Base-by-base conservation (phyloP, 495 filamentous ascomycete genomes). In the Penicillium arizonense region DNA sequence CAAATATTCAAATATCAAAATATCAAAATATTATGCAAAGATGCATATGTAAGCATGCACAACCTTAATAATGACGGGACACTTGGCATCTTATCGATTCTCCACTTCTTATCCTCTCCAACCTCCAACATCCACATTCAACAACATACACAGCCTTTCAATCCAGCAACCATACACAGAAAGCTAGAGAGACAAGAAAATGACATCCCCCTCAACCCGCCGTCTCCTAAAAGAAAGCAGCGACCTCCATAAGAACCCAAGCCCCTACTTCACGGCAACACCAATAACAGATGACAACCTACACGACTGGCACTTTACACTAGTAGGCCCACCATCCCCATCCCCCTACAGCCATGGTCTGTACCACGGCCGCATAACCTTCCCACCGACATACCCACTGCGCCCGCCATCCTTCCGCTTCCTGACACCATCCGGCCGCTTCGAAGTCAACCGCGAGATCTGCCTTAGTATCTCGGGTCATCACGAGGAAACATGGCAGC, bases 301-400 rank as follows among this genome's bases (percentile, higher is more conserved):
- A 54, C 96, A 96, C 77, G 93, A 97, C 76, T 98, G 94, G 94
- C 94, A 98, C 80, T 98, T 98, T 81, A 98, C 94, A 0, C 74
- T 98, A n/a, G 82, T 84, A 43, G 94, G 94, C 1, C 94, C 94
- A 0, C 94, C 94, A 0, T 75, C 79, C 9, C 87, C 89, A 18
- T 81, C 83, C n/a, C 79, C 87, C 28, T 98, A 93, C 77, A 78
- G 83, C 16, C 58, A 64, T 8, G 94, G 94, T 20, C 79, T 96
- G 61, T 98, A 98, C 78, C 94, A 98, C 74, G 94, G 94, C 39
- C 90, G 93, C 61, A 98, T 98, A 67, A 79, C 90, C 34, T 85
- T 98, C 14, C 94, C 94, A 6, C 80, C 90, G 0, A 77, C 84
- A 6, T 98, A 98, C 73, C 94, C 94, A 0, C 81, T 96, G 3